Evolutionary conservation across 768 basidiomycete species (phyloP), one percentile per base, ranked within the genome.

Genomic region (Nidularia pulvinata): DNA sequence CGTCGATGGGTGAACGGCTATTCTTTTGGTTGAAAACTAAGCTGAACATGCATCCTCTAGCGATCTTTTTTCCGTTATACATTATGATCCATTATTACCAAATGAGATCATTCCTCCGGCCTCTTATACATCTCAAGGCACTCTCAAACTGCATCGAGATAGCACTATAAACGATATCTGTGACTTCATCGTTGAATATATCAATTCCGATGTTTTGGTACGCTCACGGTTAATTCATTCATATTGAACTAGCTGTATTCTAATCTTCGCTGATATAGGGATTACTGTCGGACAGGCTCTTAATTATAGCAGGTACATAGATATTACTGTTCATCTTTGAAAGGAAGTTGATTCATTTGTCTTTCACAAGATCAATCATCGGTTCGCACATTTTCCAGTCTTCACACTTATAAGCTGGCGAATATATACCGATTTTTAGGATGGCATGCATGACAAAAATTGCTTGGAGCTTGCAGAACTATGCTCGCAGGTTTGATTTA

Each of bases 171-270:
- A 85, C 1, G 89, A 92, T 58, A 83, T 93, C 11, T 89, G 88
- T 55, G 77, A 93, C 53, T 93, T 94, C 59, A 73, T 94, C 22
- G 83, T 91, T 11, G 85, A 93, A 59, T 94, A 93, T 52, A 91
- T 94, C 63, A 80, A 89, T 57, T 91, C 90, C 0, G 90, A 93
- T 61, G 80, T 91, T 43, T 68, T 91, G 78, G 89, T 91, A 68
- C 16, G 78, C 61, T 6, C 7, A 19, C 14, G 6, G 1, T 3
- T 43, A 7, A 25, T 22, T 43, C 16, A 32, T 45, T 37, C 14
- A 33, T 16, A 11, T 14, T 33, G 32, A 19, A 35, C 57, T 11
- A 11, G 30, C 16, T 33, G 51, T 14, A 37, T 53, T 25, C 51
- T 44, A 37, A 44, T 30, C 25, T 30, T 30, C 25, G 25, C 25